These are phyloP conservation scores for Gypsophila paniculata DNA, from an alignment of 179 eudicot species.

Conservation along the genomic window DNA sequence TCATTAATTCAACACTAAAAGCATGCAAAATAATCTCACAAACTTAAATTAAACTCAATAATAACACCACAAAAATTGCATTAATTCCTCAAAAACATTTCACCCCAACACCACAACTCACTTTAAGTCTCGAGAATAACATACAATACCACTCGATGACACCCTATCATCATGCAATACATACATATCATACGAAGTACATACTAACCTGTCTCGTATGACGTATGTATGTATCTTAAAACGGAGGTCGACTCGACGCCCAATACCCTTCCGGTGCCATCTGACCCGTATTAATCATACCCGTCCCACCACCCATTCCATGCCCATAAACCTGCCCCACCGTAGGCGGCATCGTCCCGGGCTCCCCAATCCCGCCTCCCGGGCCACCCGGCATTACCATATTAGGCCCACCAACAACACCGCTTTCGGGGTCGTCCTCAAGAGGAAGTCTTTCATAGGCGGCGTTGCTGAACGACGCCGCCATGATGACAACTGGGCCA, in stretches of 20 bases:
- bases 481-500: slow-evolving; percentile 39
- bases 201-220: background rate
- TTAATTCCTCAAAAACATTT: slow-evolving; percentile 22
- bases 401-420: background rate
- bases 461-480: slow-evolving; percentile 42
- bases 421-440: slow-evolving; percentile 30
- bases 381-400: slow-evolving; percentile 23
- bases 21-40: too few relatives aligned
- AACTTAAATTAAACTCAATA: background rate
- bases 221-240: slow-evolving; percentile 7
- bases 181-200: background rate
- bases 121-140: background rate
- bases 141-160: background rate
- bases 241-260: slow-evolving; percentile 28
- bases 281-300: slow-evolving; percentile 28
- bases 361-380: slow-evolving; percentile 26
- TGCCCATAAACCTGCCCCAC: slow-evolving; percentile 30
- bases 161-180: background rate
- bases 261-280: slow-evolving; percentile 33
- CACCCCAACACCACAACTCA: background rate
- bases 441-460: slow-evolving; percentile 38
- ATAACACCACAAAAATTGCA: slow-evolving; percentile 3
- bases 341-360: slow-evolving; percentile 1
- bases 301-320: slow-evolving; percentile 20
- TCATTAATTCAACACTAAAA: too few relatives aligned